Conservation (phyloP, 129 eudicot species). For the Arctium lappa region DNA sequence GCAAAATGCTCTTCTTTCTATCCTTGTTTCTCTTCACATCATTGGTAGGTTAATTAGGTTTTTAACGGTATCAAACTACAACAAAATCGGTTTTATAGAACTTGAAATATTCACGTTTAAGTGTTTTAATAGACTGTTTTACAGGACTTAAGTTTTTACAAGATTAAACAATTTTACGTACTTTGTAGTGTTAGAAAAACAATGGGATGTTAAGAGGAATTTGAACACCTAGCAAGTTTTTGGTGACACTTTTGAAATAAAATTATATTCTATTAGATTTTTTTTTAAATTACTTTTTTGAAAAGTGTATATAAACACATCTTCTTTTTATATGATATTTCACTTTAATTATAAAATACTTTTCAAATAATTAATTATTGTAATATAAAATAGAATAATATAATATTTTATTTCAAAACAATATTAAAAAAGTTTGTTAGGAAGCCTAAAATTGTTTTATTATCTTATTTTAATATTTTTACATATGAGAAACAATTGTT, state of each 20-base stretch:
- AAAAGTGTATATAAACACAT: neutral
- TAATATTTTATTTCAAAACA: neutral
- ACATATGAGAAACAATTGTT: neutral
- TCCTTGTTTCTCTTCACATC: constrained; percentile 59
- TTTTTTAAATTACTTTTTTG: neutral
- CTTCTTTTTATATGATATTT: neutral
- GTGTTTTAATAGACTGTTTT: neutral
- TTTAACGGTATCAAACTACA: neutral
- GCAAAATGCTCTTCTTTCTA: constrained; percentile 66
- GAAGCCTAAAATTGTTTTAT: neutral
- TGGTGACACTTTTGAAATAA: neutral
- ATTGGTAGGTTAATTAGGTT: constrained; percentile 36
- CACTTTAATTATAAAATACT: neutral
- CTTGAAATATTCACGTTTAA: too few species aligned
- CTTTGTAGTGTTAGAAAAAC: too few species aligned
- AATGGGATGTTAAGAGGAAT: neutral
- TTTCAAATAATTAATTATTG: neutral
- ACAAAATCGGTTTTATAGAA: neutral
- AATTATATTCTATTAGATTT: neutral
- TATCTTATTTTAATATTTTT: neutral
- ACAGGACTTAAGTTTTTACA: too few species aligned
- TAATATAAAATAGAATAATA: neutral
- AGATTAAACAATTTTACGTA: too few species aligned
- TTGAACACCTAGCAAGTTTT: neutral
- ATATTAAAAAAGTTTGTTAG: neutral